Evolutionary conservation across 1,139 yeast genomes (phyloP), one percentile per base, ranked within the genome.

Genomic region (Blastobotrys indianensis): DNA sequence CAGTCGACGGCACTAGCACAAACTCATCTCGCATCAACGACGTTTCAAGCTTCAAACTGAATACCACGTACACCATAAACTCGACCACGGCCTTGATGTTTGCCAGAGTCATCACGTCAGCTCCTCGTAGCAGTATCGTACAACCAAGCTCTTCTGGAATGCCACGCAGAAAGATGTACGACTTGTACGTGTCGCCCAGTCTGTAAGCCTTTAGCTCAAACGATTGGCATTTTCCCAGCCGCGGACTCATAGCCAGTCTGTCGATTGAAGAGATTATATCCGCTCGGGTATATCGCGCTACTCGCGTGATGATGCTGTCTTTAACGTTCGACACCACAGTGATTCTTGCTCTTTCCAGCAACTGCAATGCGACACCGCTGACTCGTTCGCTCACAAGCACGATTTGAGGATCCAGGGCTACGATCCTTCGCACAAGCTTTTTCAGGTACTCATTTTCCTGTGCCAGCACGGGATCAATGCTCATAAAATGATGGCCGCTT

Each of bases 391-490:
- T 90, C 10, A 86, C 84, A 31, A 90, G 76, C 1, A 94, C 75
- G 20, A 94, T 72, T 55, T 79, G 87, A 0, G 99, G 97, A 43
- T 76, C 78, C 46, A 92, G 67, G 0, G 92, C 81, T 3, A 80
- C 73, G 17, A 94, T 77, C 47, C 97, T 73, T 2, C 83, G 83
- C 0, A 88, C 94, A 41, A 92, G 71, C 55, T 90, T 90, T 45
- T 82, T 77, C 40, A 92, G 73, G 58, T 85, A 90, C 53, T 92
- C 97, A 39, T 77, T 73, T 60, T 92, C 97, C 60, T 94, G 98
- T 0, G 94, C 86, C 44, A 87, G 74, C 1, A 92, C 83, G 3
- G 94, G 85, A 47, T 87, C 82, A 49, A 92, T 69, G 59, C 94
- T 84, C 62, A 88, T 80, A 49, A 88, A 85, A 42, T 74, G 78